Evolutionary conservation across 495 filamentous ascomycete species (phyloP).

Genomic region (Barbatosphaeria neglecta): DNA sequence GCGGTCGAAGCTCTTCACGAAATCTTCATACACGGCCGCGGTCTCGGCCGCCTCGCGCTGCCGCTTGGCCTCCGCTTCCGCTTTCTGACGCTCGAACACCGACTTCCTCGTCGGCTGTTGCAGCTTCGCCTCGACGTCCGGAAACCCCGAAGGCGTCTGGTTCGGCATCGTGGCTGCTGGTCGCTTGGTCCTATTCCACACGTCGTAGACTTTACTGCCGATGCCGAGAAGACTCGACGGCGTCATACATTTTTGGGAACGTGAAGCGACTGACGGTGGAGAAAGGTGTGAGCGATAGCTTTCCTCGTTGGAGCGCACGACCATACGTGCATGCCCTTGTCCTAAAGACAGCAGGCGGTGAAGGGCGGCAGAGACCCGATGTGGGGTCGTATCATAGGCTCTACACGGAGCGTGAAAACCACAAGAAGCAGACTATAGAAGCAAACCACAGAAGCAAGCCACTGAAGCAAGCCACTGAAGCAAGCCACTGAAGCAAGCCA

Average conservation of each 20-base stretch:
- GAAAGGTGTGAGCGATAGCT: too few species aligned
- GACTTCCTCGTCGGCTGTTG: slow-evolving; percentile 77
- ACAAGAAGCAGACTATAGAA: too few species aligned
- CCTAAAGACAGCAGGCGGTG: not conserved
- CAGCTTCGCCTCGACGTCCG: slow-evolving; percentile 74
- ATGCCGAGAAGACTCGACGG: too few species aligned
- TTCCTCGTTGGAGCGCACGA: too few species aligned
- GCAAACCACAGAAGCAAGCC: too few species aligned
- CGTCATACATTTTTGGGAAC: too few species aligned
- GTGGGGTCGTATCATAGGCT: not conserved
- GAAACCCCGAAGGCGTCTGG: slow-evolving; percentile 49
- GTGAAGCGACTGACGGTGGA: too few species aligned
- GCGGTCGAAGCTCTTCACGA: slow-evolving; percentile 80
- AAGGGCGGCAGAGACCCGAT: not conserved
- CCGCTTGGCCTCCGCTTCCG: slow-evolving; percentile 86
- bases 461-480: too few species aligned
- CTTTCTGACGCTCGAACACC: slow-evolving; percentile 84
- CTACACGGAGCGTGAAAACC: too few species aligned
- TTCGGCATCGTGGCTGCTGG: slow-evolving; percentile 19
- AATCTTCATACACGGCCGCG: slow-evolving; percentile 80
- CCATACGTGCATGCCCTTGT: not conserved
- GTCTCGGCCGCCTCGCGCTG: slow-evolving; percentile 79
- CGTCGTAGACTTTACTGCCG: too few species aligned
- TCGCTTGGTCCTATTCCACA: not conserved
- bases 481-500: too few species aligned